Evolutionary conservation across 106 monocot genomes (phyloP).

Genomic region (Dendrobium chrysotoxum): DNA sequence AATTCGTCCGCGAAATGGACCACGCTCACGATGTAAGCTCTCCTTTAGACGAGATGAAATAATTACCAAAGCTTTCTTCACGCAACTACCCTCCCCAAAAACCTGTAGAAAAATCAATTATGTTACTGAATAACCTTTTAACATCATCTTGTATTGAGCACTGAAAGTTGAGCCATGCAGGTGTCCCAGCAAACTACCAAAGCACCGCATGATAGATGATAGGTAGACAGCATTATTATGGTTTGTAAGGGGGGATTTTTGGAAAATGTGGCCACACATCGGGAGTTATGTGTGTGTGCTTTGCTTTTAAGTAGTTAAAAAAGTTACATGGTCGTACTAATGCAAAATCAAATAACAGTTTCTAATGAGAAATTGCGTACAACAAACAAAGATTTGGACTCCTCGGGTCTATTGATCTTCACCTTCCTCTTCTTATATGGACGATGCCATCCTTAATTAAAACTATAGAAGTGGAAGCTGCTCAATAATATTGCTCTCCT

Average conservation of each 20-base stretch:
- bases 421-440: no score
- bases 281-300: neutral
- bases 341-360: neutral
- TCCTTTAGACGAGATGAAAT: constrained; percentile 88
- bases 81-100: constrained; percentile 72
- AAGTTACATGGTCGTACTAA: neutral
- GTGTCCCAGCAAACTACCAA: neutral
- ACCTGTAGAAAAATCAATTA: constrained; percentile 32
- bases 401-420: neutral
- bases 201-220: neutral
- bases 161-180: neutral
- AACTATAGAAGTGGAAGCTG: neutral
- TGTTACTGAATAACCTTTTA: neutral
- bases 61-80: constrained; percentile 78
- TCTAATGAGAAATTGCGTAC: neutral
- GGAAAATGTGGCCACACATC: neutral
- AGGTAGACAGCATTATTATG: neutral
- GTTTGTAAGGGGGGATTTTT: neutral
- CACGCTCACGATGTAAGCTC: constrained; percentile 88
- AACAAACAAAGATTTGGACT: neutral
- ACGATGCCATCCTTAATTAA: neutral
- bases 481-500: neutral
- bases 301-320: neutral
- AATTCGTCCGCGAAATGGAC: constrained; percentile 61
- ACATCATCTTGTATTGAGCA: neutral